A percentile compares a stretch with the other conserved stretches of the same genome.
phyloP scores from a whole-genome alignment of 2,329 filamentous ascomycete species.

The Fusarium hostae region DNA sequence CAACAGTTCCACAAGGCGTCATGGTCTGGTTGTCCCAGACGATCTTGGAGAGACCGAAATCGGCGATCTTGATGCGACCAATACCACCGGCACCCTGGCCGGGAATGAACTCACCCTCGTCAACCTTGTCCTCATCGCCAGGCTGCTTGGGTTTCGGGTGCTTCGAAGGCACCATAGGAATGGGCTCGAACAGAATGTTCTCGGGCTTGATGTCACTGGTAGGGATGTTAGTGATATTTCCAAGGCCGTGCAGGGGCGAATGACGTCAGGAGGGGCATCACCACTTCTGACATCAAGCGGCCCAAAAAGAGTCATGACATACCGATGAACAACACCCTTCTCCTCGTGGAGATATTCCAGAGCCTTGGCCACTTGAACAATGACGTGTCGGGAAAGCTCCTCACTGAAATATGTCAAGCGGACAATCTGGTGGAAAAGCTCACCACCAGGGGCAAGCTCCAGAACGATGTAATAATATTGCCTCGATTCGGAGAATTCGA shows the following conservation, averaged over 20 bases:
- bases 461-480: conserved; percentile 99
- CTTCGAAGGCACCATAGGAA: conserved; percentile 82
- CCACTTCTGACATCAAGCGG: conserved; percentile 8
- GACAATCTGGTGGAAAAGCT: conserved; percentile 98
- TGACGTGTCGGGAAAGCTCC: conserved; percentile 92
- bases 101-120: conserved; percentile 91
- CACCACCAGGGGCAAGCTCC: conserved; percentile 92
- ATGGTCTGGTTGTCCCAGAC: conserved; percentile 99
- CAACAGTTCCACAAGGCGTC: conserved; percentile 98
- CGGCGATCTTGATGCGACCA: conserved; percentile 94
- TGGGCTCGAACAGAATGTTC: conserved; percentile 93
- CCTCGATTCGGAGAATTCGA: conserved; percentile 91
- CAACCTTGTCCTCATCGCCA: conserved; percentile 96
- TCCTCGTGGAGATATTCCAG: conserved; percentile 95
- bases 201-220: conserved; percentile 96
- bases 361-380: conserved; percentile 92
- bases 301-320: conserved; percentile 51
- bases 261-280: conserved; percentile 47
- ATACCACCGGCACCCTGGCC: conserved; percentile 90
- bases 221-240: conserved; percentile 34
- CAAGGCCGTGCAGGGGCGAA: conserved; percentile 34
- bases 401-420: conserved; percentile 99
- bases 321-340: conserved; percentile 97
- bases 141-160: conserved; percentile 82
- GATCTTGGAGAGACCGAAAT: conserved; percentile 97